phyloP scores from a whole-genome alignment of 129 eudicot species.

The Centella asiatica region DNA sequence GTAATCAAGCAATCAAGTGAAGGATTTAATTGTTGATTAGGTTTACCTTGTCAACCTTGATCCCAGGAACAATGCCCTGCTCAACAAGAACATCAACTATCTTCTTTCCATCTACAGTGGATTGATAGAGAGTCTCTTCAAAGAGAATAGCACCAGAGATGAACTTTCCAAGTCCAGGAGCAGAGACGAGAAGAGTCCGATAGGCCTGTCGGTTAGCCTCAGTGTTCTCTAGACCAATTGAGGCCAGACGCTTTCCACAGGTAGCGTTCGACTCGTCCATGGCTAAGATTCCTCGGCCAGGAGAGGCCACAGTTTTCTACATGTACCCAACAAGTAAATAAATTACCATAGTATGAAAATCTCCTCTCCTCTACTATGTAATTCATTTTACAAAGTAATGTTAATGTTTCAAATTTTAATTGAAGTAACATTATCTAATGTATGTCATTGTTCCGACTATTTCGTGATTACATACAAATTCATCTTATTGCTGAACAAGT shows the following conservation, averaged over 20 bases:
- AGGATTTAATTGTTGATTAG: background rate
- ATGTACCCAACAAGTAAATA: background rate
- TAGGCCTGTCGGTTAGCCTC: constrained; percentile 35
- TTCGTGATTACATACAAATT: too few relatives aligned
- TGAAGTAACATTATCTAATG: too few relatives aligned
- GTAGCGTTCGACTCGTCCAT: constrained; percentile 34
- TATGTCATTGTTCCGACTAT: too few relatives aligned
- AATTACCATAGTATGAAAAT: background rate
- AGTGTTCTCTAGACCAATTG: constrained; percentile 35
- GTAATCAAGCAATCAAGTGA: background rate
- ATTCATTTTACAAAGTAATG: background rate
- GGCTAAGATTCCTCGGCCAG: constrained; percentile 37
- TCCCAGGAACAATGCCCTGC: constrained; percentile 39
- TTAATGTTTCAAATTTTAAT: background rate
- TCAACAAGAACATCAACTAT: constrained; percentile 32
- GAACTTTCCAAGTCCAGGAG: constrained; percentile 36
- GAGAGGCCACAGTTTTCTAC: constrained; percentile 32
- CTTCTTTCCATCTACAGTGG: constrained; percentile 33
- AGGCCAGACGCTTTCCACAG: constrained; percentile 29
- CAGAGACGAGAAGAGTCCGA: constrained; percentile 25
- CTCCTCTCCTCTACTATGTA: background rate
- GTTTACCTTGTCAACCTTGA: constrained; percentile 35
- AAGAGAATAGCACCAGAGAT: constrained; percentile 38
- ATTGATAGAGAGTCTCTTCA: constrained; percentile 35
- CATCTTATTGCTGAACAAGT: too few relatives aligned